Evolutionary conservation across 2,329 filamentous ascomycete genomes (phyloP), one percentile per base, ranked within the genome.

Genomic region (Talaromyces sp.): DNA sequence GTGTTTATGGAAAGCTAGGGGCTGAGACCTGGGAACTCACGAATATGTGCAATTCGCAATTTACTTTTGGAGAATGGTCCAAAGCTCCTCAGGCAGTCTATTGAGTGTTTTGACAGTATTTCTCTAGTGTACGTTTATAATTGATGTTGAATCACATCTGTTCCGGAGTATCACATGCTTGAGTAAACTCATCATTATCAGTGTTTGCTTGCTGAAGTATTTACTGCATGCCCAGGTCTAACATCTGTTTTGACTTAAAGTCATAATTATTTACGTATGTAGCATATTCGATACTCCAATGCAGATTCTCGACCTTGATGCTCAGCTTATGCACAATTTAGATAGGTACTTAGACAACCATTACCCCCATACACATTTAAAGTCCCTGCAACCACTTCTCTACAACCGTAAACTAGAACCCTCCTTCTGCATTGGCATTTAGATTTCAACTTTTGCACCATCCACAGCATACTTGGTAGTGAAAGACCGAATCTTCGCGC

Each of bases 1-100:
- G 75, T 0, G 71, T 75, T 13, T 47, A 57, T 47, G 50, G 50
- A 27, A 47, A 31, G 27, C 68, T 74, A 41, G 82, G 79, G 0
- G 86, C 86, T 0, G 86, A 89, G 78, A 84, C 82, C n/a, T 89
- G 87, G 87, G 87, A 89, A 74, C 74, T 89, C 74, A 86, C 83
- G 5, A 88, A 88, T 69, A 88, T 88, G 86, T 85, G 84, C 63
- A 87, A 88, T 70, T 84, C 81, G 37, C 86, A 88, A 73, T 87
- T 84, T 68, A 87, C 83, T 27, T 67, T 11, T 31, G 56, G 56
- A 45, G 37, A 59, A 19, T 59, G 56, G 56, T 9, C 56, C 37
- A 59, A 59, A 22, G 22, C 22, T 27, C 3, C 22, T 22, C 22
- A 59, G 22, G 37, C 56, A 33, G 39, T 59, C n/a, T 27, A 31